Conservation (phyloP, 768 basidiomycete genomes). For the Hirschioporus abietinus region DNA sequence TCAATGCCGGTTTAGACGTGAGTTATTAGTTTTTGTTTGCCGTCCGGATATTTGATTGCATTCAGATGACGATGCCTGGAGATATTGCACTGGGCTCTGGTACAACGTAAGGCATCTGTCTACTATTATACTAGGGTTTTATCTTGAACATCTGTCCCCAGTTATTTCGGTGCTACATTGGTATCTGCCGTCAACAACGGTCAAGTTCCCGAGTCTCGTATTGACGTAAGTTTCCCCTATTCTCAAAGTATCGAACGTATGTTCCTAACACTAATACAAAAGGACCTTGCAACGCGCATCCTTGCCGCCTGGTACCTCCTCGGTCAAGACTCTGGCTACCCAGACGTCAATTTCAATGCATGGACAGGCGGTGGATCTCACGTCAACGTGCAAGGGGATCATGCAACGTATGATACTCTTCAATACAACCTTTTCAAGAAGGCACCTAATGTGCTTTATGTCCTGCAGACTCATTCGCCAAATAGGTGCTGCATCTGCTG, state of each 20-base stretch:
- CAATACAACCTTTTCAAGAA: background rate
- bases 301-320: slow-evolving; percentile 8
- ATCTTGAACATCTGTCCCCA: background rate
- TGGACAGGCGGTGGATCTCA: slow-evolving; percentile 17
- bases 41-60: background rate
- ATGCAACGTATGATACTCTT: slow-evolving; percentile 12
- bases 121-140: background rate
- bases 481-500: slow-evolving; percentile 34
- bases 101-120: slow-evolving; percentile 10
- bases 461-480: slow-evolving; percentile 30
- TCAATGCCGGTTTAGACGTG: slow-evolving; percentile 60
- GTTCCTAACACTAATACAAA: background rate
- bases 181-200: slow-evolving; percentile 12
- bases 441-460: background rate
- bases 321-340: slow-evolving; percentile 28
- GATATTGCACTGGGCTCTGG: slow-evolving; percentile 46
- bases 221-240: slow-evolving; percentile 10
- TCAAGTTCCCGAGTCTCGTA: slow-evolving; percentile 11
- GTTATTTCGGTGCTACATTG: slow-evolving; percentile 13
- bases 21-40: slow-evolving; percentile 17
- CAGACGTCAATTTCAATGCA: slow-evolving; percentile 30
- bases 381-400: slow-evolving; percentile 31
- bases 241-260: background rate
- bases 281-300: slow-evolving; percentile 1
- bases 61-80: slow-evolving; percentile 47